Percentiles rank a stretch among this genome's conserved stretches.
Conservation (phyloP, 2,329 filamentous ascomycete genomes). For the Diaporthe citriasiana region DNA sequence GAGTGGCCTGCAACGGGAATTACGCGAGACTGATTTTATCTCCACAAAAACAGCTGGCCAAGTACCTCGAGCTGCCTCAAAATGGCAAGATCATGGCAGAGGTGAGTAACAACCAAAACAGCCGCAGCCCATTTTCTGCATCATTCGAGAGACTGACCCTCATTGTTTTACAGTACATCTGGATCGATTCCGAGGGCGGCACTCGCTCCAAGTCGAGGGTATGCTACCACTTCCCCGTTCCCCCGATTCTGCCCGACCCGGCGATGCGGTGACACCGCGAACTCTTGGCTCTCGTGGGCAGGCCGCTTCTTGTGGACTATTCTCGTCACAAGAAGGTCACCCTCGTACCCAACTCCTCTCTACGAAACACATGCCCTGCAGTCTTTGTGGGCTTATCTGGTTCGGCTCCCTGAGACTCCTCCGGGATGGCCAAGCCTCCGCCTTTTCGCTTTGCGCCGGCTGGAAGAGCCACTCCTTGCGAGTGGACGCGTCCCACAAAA, state of each 20-base stretch:
- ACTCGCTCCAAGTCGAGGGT: slow-evolving; percentile 97
- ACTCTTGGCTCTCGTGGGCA: slow-evolving; percentile 36
- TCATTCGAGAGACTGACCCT: slow-evolving; percentile 4
- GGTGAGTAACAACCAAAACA: not conserved
- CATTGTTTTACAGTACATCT: slow-evolving; percentile 79
- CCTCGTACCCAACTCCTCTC: too few relatives aligned
- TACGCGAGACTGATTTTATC: slow-evolving; percentile 40
- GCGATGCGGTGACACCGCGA: slow-evolving; percentile 27
- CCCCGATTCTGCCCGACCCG: slow-evolving; percentile 11
- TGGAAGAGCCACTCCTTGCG: not conserved
- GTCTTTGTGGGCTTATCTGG: slow-evolving; percentile 19
- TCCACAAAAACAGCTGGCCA: slow-evolving; percentile 76
- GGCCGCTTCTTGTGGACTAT: not conserved
- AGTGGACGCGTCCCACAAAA: slow-evolving; percentile 23
- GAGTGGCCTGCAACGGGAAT: slow-evolving; percentile 1
- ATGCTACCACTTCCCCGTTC: slow-evolving; percentile 59
- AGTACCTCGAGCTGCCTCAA: slow-evolving; percentile 93
- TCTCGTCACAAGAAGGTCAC: slow-evolving; percentile 4
- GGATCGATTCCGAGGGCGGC: slow-evolving; percentile 88
- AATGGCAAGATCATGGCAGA: slow-evolving; percentile 88
- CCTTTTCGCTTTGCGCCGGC: slow-evolving; percentile 30
- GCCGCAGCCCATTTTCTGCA: not conserved
- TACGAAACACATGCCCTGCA: not conserved
- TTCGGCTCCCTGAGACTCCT: not conserved
- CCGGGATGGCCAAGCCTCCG: not conserved